Evolutionary conservation across 2,329 filamentous ascomycete species (phyloP), one percentile per base, ranked within the genome.

Genomic region (Metarhizium album): DNA sequence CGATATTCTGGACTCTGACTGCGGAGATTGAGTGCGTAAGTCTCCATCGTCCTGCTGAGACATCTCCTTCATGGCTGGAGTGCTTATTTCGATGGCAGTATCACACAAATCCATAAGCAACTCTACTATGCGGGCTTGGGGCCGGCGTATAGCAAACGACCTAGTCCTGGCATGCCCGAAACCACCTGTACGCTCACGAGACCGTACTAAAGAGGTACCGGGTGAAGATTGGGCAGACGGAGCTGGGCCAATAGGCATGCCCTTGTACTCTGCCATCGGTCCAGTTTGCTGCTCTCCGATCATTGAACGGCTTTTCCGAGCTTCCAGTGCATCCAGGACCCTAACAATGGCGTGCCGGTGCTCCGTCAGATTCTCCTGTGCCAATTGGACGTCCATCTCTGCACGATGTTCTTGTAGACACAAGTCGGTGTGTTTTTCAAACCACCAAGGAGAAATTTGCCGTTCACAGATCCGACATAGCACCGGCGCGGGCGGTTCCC

Each of bases 371-470:
- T 82, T 89, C 63, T 98, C 93, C 62, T 98, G 93, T 5, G 90
- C 83, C 75, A 97, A 85, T 64, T 98, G 91, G 3, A 98, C 90
- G 60, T 97, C 91, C 87, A 96, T 94, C 65, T 98, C 93, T 0
- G 93, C 91, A 48, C 87, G 84, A 64, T 98, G 93, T 65, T 98
- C 93, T 64, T 97, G 90, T 50, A 96, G 74, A 63, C 93, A 98
- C 20, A 97, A 73, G 61, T 98, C 94, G 2, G 91, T 95, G 65
- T 98, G 93, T 67, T 97, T 98, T 69, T 98, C 93, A 60, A 98
- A 98, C 94, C 93, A 98, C 93, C 93, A 98, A 0, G 91, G 90
- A 4, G 89, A 89, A 54, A 98, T 97, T 55, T 96, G 89, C 49
- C 93, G 87, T 65, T 98, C 93, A 67, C 93, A 98, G 50, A 98